Evolutionary conservation across 208 protist species (phyloP), one percentile per base, ranked within the genome.

Genomic region (Blechomonas ayalai): DNA sequence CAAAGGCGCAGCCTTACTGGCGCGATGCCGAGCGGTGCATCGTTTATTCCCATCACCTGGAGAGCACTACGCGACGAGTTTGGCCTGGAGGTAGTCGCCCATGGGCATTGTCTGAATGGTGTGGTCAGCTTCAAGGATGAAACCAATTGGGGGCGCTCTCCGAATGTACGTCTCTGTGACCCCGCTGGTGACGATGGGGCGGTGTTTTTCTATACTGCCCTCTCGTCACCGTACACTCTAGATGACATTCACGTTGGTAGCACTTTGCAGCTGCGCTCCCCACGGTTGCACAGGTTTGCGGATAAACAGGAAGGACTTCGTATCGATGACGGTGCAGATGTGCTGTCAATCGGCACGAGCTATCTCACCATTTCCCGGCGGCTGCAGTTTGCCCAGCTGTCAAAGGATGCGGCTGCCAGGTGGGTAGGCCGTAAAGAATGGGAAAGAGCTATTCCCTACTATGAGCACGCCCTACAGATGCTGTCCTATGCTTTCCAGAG

Each of bases 231-330:
- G 15, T 59, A 36, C 24, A 19, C 13, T 6, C 42, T 15, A 10
- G 58, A 66, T 6, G 37, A 53, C 19, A 37, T 67, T 4, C n/a
- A 58, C 10, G 44, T 64, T 9, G 59, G 59, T 5, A 13, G 16
- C 25, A 13, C 38, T 13, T 6, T 67, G 5, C 23, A 32, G 37
- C 19, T 67, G 6, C 24, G 33, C 6, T 25, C 8, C 13, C 59
- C 59, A 4, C 27, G 59, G 26, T 19, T 49, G 8, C 59, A 66
- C 27, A 12, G 39, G 5, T 67, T 64, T 32, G 6, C 49, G 20
- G 59, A 67, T 29, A 26, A 16, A 13, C 37, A 64, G 27, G 54
- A 64, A 6, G 59, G 59, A 8, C 39, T 63, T 12, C 53, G 53
- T 20, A 20, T 67, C 12, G 44, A 65, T 15, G 23, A 9, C 13